Percentiles rank a stretch among this genome's conserved stretches.
Evolutionary conservation across 31 red algal genomes (phyloP).

Genomic region (Endocladia muricata): DNA sequence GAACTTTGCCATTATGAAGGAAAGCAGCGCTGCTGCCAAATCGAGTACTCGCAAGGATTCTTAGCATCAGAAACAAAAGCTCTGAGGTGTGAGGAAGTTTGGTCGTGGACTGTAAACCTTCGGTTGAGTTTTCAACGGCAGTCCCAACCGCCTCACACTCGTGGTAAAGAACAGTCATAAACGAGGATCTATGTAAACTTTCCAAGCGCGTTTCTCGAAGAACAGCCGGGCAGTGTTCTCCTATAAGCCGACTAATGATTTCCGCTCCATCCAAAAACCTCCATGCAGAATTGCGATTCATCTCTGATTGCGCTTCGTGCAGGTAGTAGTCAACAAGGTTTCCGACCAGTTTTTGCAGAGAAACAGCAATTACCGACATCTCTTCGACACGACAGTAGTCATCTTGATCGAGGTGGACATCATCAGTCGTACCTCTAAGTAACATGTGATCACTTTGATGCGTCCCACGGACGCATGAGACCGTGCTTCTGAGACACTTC

Average conservation of each 20-base stretch:
- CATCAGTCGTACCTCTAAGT: slow-evolving; percentile 39
- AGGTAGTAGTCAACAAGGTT: slow-evolving; percentile 21
- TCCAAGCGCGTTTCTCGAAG: slow-evolving; percentile 29
- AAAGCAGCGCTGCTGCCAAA: slow-evolving; percentile 21
- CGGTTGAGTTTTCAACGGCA: slow-evolving; percentile 8
- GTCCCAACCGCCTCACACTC: slow-evolving; percentile 6
- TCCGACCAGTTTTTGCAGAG: slow-evolving; percentile 19
- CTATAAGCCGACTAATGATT: slow-evolving; percentile 39
- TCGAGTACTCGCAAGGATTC: slow-evolving; percentile 18
- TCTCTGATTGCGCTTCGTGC: slow-evolving; percentile 9
- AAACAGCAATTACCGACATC: not conserved
- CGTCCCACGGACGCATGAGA: slow-evolving; percentile 4
- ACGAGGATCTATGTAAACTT: slow-evolving; percentile 35
- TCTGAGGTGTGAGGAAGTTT: not conserved
- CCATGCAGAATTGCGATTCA: slow-evolving; percentile 18
- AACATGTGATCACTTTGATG: slow-evolving; percentile 53
- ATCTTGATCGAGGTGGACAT: slow-evolving; percentile 36
- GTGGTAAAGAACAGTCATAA: not conserved
- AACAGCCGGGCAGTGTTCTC: slow-evolving; percentile 9
- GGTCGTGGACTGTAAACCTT: slow-evolving; percentile 1
- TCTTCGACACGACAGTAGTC: not conserved
- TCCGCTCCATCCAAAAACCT: slow-evolving; percentile 60
- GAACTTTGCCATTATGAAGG: slow-evolving; percentile 36
- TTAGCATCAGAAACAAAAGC: slow-evolving; percentile 32
- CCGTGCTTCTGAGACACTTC: slow-evolving; percentile 44